These are phyloP conservation scores for Pluteus cervinus DNA, from an alignment of 768 basidiomycete species.

Conservation along the genomic window DNA sequence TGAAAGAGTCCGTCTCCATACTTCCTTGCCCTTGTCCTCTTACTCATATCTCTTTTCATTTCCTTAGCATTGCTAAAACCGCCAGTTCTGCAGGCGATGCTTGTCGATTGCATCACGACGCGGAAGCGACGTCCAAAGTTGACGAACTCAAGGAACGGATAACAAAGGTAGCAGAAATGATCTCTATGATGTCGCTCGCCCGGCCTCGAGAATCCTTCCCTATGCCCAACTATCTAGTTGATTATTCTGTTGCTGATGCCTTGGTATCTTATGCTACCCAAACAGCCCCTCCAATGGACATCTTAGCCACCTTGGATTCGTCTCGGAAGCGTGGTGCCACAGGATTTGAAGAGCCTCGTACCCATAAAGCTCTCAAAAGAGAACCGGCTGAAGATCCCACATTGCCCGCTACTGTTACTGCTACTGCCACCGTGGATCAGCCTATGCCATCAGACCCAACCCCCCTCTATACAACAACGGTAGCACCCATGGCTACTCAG, in stretches of 20 bases:
- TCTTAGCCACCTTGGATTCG: constrained; percentile 27
- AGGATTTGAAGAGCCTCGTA: constrained; percentile 35
- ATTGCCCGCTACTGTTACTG: constrained; percentile 19
- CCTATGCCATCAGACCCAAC: constrained; percentile 9
- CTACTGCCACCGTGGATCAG: constrained; percentile 14
- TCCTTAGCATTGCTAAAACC: constrained; percentile 51
- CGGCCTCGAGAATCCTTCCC: constrained; percentile 1
- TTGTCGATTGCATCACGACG: constrained; percentile 39
- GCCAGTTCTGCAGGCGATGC: constrained; percentile 51
- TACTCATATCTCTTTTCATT: constrained; percentile 11
- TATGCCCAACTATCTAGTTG: not conserved
- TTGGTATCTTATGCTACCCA: not conserved
- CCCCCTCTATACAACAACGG: constrained; percentile 11
- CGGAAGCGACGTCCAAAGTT: constrained; percentile 44
- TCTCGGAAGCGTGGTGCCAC: constrained; percentile 40
- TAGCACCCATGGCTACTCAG: constrained; percentile 13
- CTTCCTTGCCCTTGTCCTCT: constrained; percentile 6
- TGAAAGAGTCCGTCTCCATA: constrained; percentile 54
- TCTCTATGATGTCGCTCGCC: constrained; percentile 31
- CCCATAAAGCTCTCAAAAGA: constrained; percentile 39
- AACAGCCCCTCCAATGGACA: constrained; percentile 16
- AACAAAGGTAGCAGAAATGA: constrained; percentile 46
- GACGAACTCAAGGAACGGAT: constrained; percentile 53
- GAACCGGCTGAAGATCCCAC: constrained; percentile 46
- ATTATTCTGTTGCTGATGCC: too few species aligned